Evolutionary conservation across 1,284 basidiomycete species (phyloP).

Genomic region (Apiotrichum siamense): DNA sequence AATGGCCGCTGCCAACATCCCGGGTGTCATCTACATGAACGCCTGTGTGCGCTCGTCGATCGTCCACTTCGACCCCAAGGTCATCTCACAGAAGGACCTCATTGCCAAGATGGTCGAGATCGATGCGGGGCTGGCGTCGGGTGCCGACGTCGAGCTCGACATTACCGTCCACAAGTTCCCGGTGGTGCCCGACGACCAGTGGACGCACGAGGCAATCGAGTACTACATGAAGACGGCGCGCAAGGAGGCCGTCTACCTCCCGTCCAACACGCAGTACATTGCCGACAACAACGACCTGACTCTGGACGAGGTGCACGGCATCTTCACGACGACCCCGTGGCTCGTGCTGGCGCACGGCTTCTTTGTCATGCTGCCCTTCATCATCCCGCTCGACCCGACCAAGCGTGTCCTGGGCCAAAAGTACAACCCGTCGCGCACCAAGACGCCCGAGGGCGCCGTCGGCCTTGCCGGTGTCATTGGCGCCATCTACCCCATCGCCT

Average conservation of each 20-base stretch:
- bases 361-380: slow-evolving; percentile 23
- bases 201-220: slow-evolving; percentile 56
- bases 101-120: slow-evolving; percentile 44
- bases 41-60: slow-evolving; percentile 59
- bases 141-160: slow-evolving; percentile 48
- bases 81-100: slow-evolving; percentile 49
- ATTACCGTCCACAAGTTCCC: slow-evolving; percentile 58
- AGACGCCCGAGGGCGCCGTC: slow-evolving; percentile 52
- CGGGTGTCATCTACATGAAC: slow-evolving; percentile 51
- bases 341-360: slow-evolving; percentile 21
- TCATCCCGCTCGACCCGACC: slow-evolving; percentile 28
- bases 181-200: slow-evolving; percentile 58
- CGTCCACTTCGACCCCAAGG: slow-evolving; percentile 54
- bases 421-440: slow-evolving; percentile 47
- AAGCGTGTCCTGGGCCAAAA: slow-evolving; percentile 42
- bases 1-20: slow-evolving; percentile 39
- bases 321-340: slow-evolving; percentile 18
- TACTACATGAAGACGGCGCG: slow-evolving; percentile 51
- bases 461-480: slow-evolving; percentile 50
- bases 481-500: slow-evolving; percentile 62
- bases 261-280: slow-evolving; percentile 61
- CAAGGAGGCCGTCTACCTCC: slow-evolving; percentile 56
- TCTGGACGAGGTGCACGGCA: slow-evolving; percentile 12
- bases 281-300: slow-evolving; percentile 53
- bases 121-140: slow-evolving; percentile 1